These are phyloP conservation scores for Pseudogymnoascus sp. DNA, from an alignment of 2,329 filamentous ascomycete genomes.

Conservation along the genomic window DNA sequence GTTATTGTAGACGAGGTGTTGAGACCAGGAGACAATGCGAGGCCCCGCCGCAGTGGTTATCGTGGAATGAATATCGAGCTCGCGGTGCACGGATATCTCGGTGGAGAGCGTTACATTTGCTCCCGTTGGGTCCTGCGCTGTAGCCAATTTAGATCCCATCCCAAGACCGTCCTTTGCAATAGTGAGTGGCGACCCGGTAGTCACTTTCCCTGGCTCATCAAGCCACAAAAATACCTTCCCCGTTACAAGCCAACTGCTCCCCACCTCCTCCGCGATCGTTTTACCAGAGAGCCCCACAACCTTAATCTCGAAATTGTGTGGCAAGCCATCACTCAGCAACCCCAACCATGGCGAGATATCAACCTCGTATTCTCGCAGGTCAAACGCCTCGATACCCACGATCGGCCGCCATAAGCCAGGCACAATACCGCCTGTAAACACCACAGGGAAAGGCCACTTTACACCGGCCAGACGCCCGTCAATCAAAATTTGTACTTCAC, in stretches of 20 bases:
- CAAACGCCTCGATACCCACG: conserved; percentile 71
- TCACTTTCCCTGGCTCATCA: conserved; percentile 42
- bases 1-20: conserved; percentile 49
- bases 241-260: conserved; percentile 65
- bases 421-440: conserved; percentile 75
- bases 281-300: conserved; percentile 52
- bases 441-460: conserved; percentile 72
- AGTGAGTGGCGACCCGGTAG: conserved; percentile 39
- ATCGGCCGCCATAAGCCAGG: conserved; percentile 71
- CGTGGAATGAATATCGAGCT: conserved; percentile 44
- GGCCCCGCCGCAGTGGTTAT: conserved; percentile 42
- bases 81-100: conserved; percentile 47
- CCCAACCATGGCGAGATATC: conserved; percentile 73
- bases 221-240: conserved; percentile 78
- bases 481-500: conserved; percentile 70
- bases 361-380: conserved; percentile 71
- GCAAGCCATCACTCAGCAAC: conserved; percentile 54
- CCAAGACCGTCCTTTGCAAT: conserved; percentile 32
- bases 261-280: conserved; percentile 46
- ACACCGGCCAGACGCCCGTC: conserved; percentile 67
- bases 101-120: conserved; percentile 54
- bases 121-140: conserved; percentile 41
- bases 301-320: conserved; percentile 60
- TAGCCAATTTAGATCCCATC: conserved; percentile 43
- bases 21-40: conserved; percentile 45